Conservation (phyloP, 2,329 filamentous ascomycete species). For the Venturia carpophila region DNA sequence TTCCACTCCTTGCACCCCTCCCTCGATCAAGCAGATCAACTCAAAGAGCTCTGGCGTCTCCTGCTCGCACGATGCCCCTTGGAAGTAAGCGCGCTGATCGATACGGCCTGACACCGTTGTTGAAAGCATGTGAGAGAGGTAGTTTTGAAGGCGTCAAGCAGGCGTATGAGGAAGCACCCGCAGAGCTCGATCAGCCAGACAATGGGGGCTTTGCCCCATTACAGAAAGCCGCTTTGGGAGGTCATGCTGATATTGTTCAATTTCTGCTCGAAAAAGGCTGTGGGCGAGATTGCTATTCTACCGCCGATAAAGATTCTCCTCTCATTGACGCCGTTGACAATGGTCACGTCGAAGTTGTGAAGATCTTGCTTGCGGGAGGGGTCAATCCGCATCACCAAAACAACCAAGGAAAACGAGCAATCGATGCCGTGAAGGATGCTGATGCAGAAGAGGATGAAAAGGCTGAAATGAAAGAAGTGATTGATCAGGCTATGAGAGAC, state of each 20-base stretch:
- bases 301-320: constrained; percentile 77
- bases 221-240: constrained; percentile 85
- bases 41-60: constrained; percentile 49
- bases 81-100: constrained; percentile 87
- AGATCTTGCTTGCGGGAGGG: constrained; percentile 71
- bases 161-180: constrained; percentile 67
- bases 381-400: constrained; percentile 90
- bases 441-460: constrained; percentile 59
- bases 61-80: constrained; percentile 44
- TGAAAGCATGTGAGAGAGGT: constrained; percentile 81
- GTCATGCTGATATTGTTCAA: constrained; percentile 77
- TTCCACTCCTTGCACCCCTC: constrained; percentile 30
- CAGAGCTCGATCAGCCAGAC: constrained; percentile 82
- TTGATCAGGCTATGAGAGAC: constrained; percentile 50
- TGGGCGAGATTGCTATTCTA: constrained; percentile 69
- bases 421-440: constrained; percentile 65
- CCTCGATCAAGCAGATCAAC: constrained; percentile 48
- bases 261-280: constrained; percentile 79
- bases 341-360: constrained; percentile 81
- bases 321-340: constrained; percentile 96
- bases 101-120: constrained; percentile 82
- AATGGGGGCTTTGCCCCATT: constrained; percentile 95
- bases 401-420: constrained; percentile 82
- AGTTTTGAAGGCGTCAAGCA: constrained; percentile 72
- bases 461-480: constrained; percentile 69